Conservation (phyloP, 441 rosid genomes). For the Erodium trifolium region DNA sequence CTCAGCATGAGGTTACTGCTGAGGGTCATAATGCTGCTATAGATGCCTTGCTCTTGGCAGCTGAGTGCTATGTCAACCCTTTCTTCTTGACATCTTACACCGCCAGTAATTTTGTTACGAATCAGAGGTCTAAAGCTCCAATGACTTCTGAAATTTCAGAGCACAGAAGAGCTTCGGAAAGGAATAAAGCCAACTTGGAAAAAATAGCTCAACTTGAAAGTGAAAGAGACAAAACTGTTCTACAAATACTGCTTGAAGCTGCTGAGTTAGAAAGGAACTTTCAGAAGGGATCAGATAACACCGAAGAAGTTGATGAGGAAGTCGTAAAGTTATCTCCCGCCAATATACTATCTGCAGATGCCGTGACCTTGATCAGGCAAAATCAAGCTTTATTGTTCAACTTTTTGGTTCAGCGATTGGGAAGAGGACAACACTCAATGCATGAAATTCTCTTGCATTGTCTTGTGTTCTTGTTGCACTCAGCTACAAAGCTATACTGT, state of each 20-base stretch:
- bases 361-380: constrained; percentile 73
- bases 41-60: constrained; percentile 83
- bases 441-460: constrained; percentile 73
- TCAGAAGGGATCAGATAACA: constrained; percentile 30
- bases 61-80: constrained; percentile 85
- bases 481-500: constrained; percentile 61
- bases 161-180: constrained; percentile 28
- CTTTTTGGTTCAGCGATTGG: constrained; percentile 55
- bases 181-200: constrained; percentile 31
- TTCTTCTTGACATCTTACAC: constrained; percentile 53
- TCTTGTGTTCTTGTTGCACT: constrained; percentile 59
- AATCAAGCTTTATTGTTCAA: constrained; percentile 58
- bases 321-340: constrained; percentile 41
- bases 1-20: constrained; percentile 37
- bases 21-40: constrained; percentile 81
- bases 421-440: constrained; percentile 54
- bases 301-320: constrained; percentile 40
- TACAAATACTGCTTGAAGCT: constrained; percentile 64
- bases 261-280: constrained; percentile 59
- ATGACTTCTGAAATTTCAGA: constrained; percentile 27
- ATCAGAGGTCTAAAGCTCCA: constrained; percentile 22
- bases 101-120: constrained; percentile 27
- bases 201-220: constrained; percentile 51
- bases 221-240: constrained; percentile 68
- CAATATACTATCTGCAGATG: constrained; percentile 55